phyloP scores from a whole-genome alignment of 2,329 filamentous ascomycete genomes.

The Knufia fluminis region DNA sequence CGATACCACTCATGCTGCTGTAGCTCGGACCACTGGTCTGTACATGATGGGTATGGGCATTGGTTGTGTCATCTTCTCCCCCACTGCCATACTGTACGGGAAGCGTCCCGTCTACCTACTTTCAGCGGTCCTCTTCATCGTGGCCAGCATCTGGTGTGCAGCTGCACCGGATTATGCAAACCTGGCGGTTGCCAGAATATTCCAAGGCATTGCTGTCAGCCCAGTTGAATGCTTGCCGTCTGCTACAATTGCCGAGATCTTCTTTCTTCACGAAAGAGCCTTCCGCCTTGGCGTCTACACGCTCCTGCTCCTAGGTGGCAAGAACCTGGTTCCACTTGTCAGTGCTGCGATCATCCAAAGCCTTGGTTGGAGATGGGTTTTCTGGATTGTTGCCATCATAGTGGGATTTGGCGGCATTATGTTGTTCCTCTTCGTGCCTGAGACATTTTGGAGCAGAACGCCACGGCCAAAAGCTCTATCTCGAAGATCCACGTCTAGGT shows the following conservation, averaged over 20 bases:
- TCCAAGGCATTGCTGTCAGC: conserved; percentile 80
- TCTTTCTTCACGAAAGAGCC: conserved; percentile 86
- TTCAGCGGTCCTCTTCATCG: conserved; percentile 66
- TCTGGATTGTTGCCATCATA: conserved; percentile 67
- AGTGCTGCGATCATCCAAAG: conserved; percentile 75
- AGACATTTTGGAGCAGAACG: conserved; percentile 90
- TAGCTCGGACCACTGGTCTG: conserved; percentile 79
- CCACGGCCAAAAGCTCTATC: conserved; percentile 41
- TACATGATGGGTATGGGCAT: conserved; percentile 91
- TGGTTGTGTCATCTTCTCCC: conserved; percentile 74
- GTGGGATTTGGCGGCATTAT: conserved; percentile 61
- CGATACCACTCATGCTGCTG: conserved; percentile 57
- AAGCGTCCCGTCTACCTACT: conserved; percentile 84
- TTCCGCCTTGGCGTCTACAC: conserved; percentile 93
- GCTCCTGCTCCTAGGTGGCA: conserved; percentile 74
- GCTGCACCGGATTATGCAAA: conserved; percentile 72
- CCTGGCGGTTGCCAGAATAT: conserved; percentile 69
- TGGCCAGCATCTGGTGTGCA: conserved; percentile 75
- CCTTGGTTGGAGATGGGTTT: conserved; percentile 81
- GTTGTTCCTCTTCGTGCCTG: conserved; percentile 83
- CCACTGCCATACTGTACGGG: conserved; percentile 82
- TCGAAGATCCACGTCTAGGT: conserved; percentile 3
- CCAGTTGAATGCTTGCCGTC: conserved; percentile 88
- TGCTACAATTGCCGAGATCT: conserved; percentile 91
- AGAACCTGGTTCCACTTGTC: conserved; percentile 80